Base-by-base conservation (phyloP, 768 basidiomycete genomes). In the Podaxis sp. region DNA sequence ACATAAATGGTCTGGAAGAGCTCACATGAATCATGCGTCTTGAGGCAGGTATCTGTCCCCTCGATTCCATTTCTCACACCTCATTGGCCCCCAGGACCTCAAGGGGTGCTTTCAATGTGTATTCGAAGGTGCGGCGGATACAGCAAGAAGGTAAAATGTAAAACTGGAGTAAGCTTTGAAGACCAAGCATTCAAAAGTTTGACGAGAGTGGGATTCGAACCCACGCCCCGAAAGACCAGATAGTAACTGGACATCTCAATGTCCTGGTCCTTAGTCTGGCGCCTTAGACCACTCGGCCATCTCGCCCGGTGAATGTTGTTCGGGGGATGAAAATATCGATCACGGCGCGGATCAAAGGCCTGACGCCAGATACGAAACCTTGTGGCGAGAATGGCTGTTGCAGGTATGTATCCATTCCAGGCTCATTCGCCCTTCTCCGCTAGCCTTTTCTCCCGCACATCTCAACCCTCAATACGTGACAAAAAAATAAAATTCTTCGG, bases 261-360 rank as follows among this genome's bases (percentile, higher is more conserved):
- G 49, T 26, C 60, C 61, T 62, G 42, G 52, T 65, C 67, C 67
- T 67, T 60, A 84, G 84, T 87, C 85, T 88, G 84, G 84, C 86
- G 86, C 86, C 86, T 87, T 87, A 85, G 86, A 87, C 86, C 86
- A 84, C 86, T 87, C 86, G 86, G 86, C 86, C 86, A 88, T 87
- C 85, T 85, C 82, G 64, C 67, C 67, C 0, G 44, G 22, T 46
- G 44, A 46, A n/a, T 17, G 3, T 44, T 1, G 2, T 4, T n/a
- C 3, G 33, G 33, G 8, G 8, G 33, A 33, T 33, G 33, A 33
- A 7, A 33, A 9, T 9, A 33, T 33, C 7, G 8, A 9, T 33
- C 7, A 7, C 33, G 33, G 8, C 8, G 9, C 33, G 0, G 8
- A 33, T 8, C 33, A 2, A 33, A 9, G 33, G 33, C 2, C 33